phyloP scores from a whole-genome alignment of 352 stramenopile species.

The Pythium angustatum region DNA sequence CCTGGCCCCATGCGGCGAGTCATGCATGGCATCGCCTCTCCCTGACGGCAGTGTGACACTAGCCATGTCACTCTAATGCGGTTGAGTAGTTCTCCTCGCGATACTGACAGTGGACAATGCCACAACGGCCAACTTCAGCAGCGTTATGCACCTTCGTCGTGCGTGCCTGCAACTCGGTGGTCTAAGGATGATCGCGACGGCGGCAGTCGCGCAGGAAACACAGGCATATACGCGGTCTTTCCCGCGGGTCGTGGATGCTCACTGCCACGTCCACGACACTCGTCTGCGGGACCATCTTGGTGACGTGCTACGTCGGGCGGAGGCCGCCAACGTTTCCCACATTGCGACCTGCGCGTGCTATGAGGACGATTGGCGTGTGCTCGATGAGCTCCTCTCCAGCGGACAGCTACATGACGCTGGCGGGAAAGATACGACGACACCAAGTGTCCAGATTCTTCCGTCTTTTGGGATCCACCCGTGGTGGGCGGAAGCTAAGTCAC shows the following conservation, averaged over 20 bases:
- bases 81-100: background rate
- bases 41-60: background rate
- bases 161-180: background rate
- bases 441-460: constrained; percentile 47
- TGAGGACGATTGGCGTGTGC: constrained; percentile 53
- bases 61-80: constrained; percentile 6
- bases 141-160: background rate
- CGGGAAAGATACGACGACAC: no score
- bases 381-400: constrained; percentile 35
- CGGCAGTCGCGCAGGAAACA: no score
- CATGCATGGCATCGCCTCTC: background rate
- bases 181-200: constrained; percentile 2
- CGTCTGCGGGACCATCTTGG: constrained; percentile 29
- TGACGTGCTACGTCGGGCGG: constrained; percentile 41
- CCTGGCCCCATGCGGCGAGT: background rate
- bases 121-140: background rate
- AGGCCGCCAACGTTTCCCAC: constrained; percentile 41
- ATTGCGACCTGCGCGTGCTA: constrained; percentile 65
- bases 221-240: constrained; percentile 11
- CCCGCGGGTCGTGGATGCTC: constrained; percentile 47
- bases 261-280: constrained; percentile 75
- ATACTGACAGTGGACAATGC: background rate
- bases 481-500: constrained; percentile 44
- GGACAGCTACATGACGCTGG: constrained; percentile 6
- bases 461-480: constrained; percentile 79